Conservation (phyloP, 495 filamentous ascomycete genomes). For the Tuber indicum region DNA sequence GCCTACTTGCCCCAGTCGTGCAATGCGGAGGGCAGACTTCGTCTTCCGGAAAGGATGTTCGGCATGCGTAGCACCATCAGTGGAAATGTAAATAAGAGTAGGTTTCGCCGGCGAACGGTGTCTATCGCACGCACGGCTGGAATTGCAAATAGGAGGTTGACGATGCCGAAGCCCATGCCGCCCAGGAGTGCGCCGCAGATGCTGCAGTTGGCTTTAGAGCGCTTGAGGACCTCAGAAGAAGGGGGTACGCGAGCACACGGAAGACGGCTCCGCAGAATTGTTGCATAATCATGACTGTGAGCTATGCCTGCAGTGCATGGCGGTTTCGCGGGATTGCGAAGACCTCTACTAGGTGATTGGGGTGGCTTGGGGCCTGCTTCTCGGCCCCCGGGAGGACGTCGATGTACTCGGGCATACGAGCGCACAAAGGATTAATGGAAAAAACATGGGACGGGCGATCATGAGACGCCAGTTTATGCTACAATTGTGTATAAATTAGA, state of each 20-base stretch:
- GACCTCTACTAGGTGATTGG: slow-evolving; percentile 59
- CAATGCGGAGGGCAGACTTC: too few relatives aligned
- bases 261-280: slow-evolving; percentile 48
- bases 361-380: slow-evolving; percentile 47
- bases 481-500: too few relatives aligned
- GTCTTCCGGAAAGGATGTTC: slow-evolving; percentile 50
- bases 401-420: slow-evolving; percentile 73
- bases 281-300: slow-evolving; percentile 78
- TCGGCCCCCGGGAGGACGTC: slow-evolving; percentile 63
- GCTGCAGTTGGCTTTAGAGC: slow-evolving; percentile 44
- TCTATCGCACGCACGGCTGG: slow-evolving; percentile 66
- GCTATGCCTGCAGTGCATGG: slow-evolving; percentile 61
- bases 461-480: slow-evolving; percentile 71
- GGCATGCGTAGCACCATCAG: slow-evolving; percentile 55
- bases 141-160: slow-evolving; percentile 60
- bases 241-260: slow-evolving; percentile 62
- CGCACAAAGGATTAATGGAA: slow-evolving; percentile 59
- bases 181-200: slow-evolving; percentile 44
- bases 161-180: slow-evolving; percentile 58
- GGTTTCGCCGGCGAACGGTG: slow-evolving; percentile 55
- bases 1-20: too few relatives aligned
- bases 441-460: slow-evolving; percentile 70
- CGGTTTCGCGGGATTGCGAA: slow-evolving; percentile 70
- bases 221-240: slow-evolving; percentile 53
- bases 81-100: slow-evolving; percentile 60